Percentiles rank a stretch among this genome's conserved stretches.
Evolutionary conservation across 2,329 filamentous ascomycete genomes (phyloP).

Genomic region (Penicillium griseofulvum): DNA sequence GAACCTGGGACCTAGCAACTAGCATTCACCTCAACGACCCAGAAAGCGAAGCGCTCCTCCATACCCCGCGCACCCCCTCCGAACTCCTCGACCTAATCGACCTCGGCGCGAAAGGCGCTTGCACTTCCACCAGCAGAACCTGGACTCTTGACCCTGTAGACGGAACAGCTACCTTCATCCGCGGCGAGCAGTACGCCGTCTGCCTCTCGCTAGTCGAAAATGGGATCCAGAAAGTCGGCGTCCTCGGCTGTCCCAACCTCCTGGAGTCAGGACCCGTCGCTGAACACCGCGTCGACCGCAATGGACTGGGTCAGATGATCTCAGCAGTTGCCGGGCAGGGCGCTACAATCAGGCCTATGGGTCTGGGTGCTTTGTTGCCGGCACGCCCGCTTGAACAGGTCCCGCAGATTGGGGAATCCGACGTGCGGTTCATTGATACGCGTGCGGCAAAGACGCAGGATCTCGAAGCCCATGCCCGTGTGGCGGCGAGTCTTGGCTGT

Average conservation of each 20-base stretch:
- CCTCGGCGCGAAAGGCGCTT: conserved; percentile 49
- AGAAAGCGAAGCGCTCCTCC: conserved; percentile 35
- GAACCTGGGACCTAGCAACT: conserved; percentile 57
- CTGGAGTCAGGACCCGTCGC: conserved; percentile 33
- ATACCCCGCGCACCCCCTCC: conserved; percentile 46
- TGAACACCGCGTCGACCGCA: conserved; percentile 44
- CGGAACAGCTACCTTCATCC: conserved; percentile 62
- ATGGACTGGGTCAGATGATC: conserved; percentile 51
- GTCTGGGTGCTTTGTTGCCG: conserved; percentile 32
- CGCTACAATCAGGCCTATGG: conserved; percentile 40
- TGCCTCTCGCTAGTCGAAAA: conserved; percentile 59
- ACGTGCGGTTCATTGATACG: conserved; percentile 49
- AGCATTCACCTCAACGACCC: conserved; percentile 35
- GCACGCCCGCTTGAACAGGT: conserved; percentile 31
- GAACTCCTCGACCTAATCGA: conserved; percentile 64
- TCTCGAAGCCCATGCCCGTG: conserved; percentile 38
- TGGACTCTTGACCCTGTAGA: conserved; percentile 67
- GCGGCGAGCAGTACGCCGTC: conserved; percentile 62
- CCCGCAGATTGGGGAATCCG: conserved; percentile 25
- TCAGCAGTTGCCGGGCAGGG: conserved; percentile 51
- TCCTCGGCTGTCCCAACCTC: conserved; percentile 63
- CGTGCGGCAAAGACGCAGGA: conserved; percentile 38
- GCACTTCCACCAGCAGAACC: conserved; percentile 44
- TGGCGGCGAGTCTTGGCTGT: conserved; percentile 41
- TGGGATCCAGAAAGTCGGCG: conserved; percentile 57